A percentile compares a stretch with the other conserved stretches of the same genome.
Conservation (phyloP, 176 grass and related monocot genomes). For the Carex littledalei region DNA sequence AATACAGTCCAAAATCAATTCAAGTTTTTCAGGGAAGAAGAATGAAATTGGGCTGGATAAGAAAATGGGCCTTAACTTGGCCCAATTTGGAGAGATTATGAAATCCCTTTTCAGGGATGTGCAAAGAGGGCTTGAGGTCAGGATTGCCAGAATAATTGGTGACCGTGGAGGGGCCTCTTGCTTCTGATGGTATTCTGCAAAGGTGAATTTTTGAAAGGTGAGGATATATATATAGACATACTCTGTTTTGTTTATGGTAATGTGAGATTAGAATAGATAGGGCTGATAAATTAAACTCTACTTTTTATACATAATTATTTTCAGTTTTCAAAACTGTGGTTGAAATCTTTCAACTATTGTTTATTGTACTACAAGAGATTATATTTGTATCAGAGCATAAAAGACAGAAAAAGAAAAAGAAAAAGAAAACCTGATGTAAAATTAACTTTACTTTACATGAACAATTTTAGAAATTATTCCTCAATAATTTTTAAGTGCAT, state of each 20-base stretch:
- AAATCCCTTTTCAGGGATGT: constrained; percentile 62
- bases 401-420: not conserved
- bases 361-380: not conserved
- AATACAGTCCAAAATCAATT: constrained; percentile 49
- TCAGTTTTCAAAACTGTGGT: not conserved
- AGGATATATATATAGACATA: not conserved
- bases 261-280: constrained; percentile 1
- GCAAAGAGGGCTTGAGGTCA: constrained; percentile 70
- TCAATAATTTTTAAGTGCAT: too few relatives aligned
- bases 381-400: not conserved
- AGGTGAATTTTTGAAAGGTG: constrained; percentile 15
- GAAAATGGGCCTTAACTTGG: constrained; percentile 40
- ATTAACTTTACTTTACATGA: too few relatives aligned
- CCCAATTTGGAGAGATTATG: constrained; percentile 54
- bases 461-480: too few relatives aligned
- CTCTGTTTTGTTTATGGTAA: not conserved
- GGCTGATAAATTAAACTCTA: not conserved
- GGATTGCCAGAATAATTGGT: constrained; percentile 66
- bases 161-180: constrained; percentile 74
- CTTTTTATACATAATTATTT: not conserved
- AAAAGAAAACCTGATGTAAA: not conserved
- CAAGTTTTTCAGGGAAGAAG: constrained; percentile 13
- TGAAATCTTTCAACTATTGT: not conserved
- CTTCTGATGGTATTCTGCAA: constrained; percentile 72
- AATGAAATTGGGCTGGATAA: not conserved